Conservation (phyloP, 306 rosid species). For the Lathyrus aphaca region DNA sequence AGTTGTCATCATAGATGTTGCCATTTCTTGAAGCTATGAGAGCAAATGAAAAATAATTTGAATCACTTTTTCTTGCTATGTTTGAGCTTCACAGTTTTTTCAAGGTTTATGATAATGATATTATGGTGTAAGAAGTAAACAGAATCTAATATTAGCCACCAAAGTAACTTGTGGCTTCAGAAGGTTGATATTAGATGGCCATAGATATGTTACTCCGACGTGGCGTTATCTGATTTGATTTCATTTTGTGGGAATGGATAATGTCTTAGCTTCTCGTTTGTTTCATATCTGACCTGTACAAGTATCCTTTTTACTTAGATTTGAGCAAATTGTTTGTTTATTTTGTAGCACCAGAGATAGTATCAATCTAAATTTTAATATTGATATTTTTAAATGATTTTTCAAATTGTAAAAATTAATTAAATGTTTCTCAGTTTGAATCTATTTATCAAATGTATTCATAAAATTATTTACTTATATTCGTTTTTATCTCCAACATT, state of each 20-base stretch:
- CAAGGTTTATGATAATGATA: conserved; percentile 28
- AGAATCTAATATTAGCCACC: conserved; percentile 54
- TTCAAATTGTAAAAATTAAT: no score
- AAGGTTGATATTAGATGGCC: conserved; percentile 56
- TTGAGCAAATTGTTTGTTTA: not conserved
- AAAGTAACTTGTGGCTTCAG: conserved; percentile 69
- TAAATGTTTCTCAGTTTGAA: not conserved
- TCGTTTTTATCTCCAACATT: not conserved
- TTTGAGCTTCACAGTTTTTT: not conserved
- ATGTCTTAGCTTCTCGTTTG: conserved; percentile 46
- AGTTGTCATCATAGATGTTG: conserved; percentile 64
- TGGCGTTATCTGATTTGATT: conserved; percentile 69
- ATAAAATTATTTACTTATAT: no score
- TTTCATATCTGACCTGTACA: not conserved
- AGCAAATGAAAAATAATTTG: conserved; percentile 23
- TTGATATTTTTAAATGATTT: no score
- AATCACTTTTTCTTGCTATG: not conserved
- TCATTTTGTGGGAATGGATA: conserved; percentile 49
- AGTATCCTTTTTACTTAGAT: not conserved
- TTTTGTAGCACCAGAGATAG: no score
- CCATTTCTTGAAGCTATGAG: conserved; percentile 52
- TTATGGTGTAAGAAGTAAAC: conserved; percentile 27
- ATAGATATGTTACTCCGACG: conserved; percentile 56
- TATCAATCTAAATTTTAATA: not conserved
- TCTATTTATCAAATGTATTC: not conserved